These are phyloP conservation scores for Xylogone sp. DNA, from an alignment of 2,329 filamentous ascomycete species.

Conservation along the genomic window DNA sequence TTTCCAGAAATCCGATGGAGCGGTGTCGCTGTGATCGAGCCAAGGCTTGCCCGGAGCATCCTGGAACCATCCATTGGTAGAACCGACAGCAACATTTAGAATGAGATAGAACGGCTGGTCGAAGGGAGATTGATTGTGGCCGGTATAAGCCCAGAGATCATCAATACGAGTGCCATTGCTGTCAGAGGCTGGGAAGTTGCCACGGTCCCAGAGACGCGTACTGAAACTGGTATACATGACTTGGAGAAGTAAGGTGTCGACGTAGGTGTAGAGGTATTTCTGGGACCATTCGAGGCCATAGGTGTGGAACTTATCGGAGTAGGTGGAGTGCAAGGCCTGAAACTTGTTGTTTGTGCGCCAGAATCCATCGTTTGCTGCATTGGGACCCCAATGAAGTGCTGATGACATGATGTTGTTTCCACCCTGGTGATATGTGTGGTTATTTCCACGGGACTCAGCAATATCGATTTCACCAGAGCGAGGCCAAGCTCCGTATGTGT, in stretches of 20 bases:
- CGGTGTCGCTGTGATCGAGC: conserved; percentile 64
- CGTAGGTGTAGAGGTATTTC: conserved; percentile 84
- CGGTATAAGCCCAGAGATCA: conserved; percentile 62
- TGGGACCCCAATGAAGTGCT: conserved; percentile 78
- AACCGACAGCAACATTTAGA: conserved; percentile 71
- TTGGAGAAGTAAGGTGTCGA: conserved; percentile 76
- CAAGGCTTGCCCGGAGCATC: conserved; percentile 76
- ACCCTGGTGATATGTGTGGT: conserved; percentile 69
- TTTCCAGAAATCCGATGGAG: conserved; percentile 75
- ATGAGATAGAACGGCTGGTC: conserved; percentile 75
- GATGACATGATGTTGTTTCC: conserved; percentile 80
- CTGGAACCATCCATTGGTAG: conserved; percentile 80
- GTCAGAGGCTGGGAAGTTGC: conserved; percentile 60
- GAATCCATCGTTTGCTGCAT: conserved; percentile 69
- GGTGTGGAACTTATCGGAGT: conserved; percentile 64
- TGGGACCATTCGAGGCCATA: conserved; percentile 84
- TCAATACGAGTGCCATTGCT: conserved; percentile 61
- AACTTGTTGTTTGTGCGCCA: conserved; percentile 81
- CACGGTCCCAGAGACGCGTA: conserved; percentile 63
- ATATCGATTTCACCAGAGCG: conserved; percentile 82
- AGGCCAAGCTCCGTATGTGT: conserved; percentile 75
- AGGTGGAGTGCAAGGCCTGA: conserved; percentile 70
- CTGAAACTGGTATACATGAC: conserved; percentile 77
- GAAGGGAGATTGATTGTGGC: conserved; percentile 63
- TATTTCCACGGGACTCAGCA: conserved; percentile 76